Percentiles rank a stretch among this genome's conserved stretches.
These are phyloP conservation scores for Cinchona pubescens DNA, from an alignment of 257 asterid species.

Conservation along the genomic window DNA sequence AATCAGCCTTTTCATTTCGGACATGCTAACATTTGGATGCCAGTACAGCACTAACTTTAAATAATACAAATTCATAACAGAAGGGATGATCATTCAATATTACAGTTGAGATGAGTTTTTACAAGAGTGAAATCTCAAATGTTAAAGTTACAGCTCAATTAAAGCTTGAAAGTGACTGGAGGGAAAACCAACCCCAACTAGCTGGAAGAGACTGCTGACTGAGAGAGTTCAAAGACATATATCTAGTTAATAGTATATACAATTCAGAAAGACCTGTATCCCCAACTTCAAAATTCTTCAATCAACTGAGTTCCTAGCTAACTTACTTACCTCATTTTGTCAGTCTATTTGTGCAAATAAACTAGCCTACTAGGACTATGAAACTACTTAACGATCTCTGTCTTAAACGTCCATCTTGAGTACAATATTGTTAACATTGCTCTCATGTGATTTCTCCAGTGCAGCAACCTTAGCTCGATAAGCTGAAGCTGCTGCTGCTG, in stretches of 20 bases:
- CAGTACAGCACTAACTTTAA: neutral
- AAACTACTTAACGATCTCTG: slow-evolving; percentile 1
- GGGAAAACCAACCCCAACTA: slow-evolving; percentile 11
- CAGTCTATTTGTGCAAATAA: slow-evolving; percentile 33
- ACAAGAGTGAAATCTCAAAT: slow-evolving; percentile 17
- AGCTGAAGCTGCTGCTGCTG: too few relatives aligned
- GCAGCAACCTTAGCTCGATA: slow-evolving; percentile 50
- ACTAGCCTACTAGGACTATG: slow-evolving; percentile 25
- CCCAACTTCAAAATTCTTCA: slow-evolving; percentile 31
- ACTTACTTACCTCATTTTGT: slow-evolving; percentile 27
- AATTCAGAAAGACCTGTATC: slow-evolving; percentile 33
- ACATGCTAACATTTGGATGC: neutral
- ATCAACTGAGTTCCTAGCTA: slow-evolving; percentile 31
- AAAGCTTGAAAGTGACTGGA: neutral
- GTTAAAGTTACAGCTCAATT: slow-evolving; percentile 8
- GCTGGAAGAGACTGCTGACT: slow-evolving; percentile 31
- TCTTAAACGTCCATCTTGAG: slow-evolving; percentile 40
- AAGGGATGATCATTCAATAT: slow-evolving; percentile 14
- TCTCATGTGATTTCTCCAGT: slow-evolving; percentile 32
- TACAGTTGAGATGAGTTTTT: slow-evolving; percentile 14
- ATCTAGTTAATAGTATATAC: slow-evolving; percentile 50
- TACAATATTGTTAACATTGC: slow-evolving; percentile 34
- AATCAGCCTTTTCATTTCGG: neutral
- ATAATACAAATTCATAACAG: neutral
- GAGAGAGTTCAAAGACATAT: slow-evolving; percentile 26